Percentiles rank a stretch among this genome's conserved stretches.
phyloP scores from a whole-genome alignment of 1,139 yeast genomes.

The Candida sp. region DNA sequence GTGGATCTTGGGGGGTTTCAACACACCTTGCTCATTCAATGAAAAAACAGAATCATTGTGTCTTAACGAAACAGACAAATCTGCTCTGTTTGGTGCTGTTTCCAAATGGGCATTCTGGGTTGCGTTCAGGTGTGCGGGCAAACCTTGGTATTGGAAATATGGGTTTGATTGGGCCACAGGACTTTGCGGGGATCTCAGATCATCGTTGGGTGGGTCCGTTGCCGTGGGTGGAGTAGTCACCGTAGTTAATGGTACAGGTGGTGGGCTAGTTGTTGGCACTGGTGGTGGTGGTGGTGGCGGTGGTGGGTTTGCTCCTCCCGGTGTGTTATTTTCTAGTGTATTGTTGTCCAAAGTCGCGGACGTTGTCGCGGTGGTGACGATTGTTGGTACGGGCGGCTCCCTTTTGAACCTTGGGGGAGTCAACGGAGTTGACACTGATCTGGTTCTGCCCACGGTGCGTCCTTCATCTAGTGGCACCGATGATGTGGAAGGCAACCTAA shows the following conservation, averaged over 20 bases:
- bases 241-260: conserved; percentile 6
- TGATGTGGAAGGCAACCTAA: conserved; percentile 13
- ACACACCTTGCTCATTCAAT: conserved; percentile 27
- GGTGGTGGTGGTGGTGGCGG: no score
- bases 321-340: neutral
- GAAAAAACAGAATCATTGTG: conserved; percentile 48
- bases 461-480: conserved; percentile 2
- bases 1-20: conserved; percentile 28
- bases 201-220: neutral
- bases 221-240: conserved; percentile 8
- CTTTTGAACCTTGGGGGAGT: conserved; percentile 5
- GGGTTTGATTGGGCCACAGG: conserved; percentile 47
- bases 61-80: conserved; percentile 39
- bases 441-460: conserved; percentile 4
- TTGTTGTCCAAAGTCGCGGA: neutral
- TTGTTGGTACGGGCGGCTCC: neutral
- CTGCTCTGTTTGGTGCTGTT: conserved; percentile 14
- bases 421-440: conserved; percentile 7
- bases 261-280: neutral
- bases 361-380: neutral
- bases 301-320: conserved; percentile 4
- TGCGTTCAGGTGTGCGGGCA: conserved; percentile 50
- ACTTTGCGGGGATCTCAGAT: conserved; percentile 16
- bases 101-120: conserved; percentile 7
- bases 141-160: conserved; percentile 58